A percentile compares a stretch with the other conserved stretches of the same genome.
These are phyloP conservation scores for Botrytis hyacinthi DNA, from an alignment of 2,329 filamentous ascomycete species.

Conservation along the genomic window DNA sequence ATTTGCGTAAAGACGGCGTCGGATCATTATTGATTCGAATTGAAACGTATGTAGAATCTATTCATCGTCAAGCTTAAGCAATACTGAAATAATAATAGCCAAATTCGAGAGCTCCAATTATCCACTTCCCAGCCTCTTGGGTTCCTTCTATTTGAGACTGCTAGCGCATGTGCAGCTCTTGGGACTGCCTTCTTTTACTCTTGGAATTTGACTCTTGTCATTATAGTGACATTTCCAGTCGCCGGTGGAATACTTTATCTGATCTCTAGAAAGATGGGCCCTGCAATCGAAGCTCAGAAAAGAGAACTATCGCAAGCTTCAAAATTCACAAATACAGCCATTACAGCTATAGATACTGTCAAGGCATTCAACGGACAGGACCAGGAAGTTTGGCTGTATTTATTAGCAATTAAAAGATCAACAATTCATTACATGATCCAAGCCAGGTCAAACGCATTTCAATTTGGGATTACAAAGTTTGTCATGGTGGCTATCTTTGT, in stretches of 20 bases:
- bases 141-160: slow-evolving; percentile 59
- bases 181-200: slow-evolving; percentile 73
- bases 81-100: slow-evolving; percentile 50
- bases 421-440: slow-evolving; percentile 65
- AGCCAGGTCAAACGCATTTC: slow-evolving; percentile 65
- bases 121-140: slow-evolving; percentile 80
- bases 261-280: slow-evolving; percentile 59
- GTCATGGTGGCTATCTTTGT: slow-evolving; percentile 79
- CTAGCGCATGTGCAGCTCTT: slow-evolving; percentile 65
- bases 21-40: slow-evolving; percentile 68
- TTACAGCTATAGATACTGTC: slow-evolving; percentile 76
- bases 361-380: slow-evolving; percentile 80
- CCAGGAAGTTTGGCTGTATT: slow-evolving; percentile 67
- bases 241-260: slow-evolving; percentile 59
- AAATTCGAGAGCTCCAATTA: slow-evolving; percentile 77
- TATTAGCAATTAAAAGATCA: slow-evolving; percentile 53
- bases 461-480: slow-evolving; percentile 71
- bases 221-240: slow-evolving; percentile 70
- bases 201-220: slow-evolving; percentile 80
- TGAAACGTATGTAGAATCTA: slow-evolving; percentile 60
- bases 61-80: neutral
- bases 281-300: slow-evolving; percentile 68
- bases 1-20: slow-evolving; percentile 68
- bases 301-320: slow-evolving; percentile 65
- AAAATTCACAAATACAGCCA: slow-evolving; percentile 66